These are phyloP conservation scores for Cladophialophora bantiana DNA, from an alignment of 2,329 filamentous ascomycete genomes.

Conservation along the genomic window DNA sequence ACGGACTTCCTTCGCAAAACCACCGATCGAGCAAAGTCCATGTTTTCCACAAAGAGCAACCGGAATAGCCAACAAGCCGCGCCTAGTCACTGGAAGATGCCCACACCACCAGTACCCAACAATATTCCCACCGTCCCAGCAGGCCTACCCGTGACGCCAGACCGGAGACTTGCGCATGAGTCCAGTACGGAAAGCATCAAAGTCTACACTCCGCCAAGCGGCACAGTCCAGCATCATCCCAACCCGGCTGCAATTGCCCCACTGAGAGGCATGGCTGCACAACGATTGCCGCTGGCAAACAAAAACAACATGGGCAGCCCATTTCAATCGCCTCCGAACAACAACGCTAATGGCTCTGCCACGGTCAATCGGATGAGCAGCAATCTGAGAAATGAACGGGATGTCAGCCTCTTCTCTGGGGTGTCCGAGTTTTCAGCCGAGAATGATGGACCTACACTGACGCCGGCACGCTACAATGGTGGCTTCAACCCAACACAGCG, in stretches of 20 bases:
- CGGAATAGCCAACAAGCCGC: constrained; percentile 22
- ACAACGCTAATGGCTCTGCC: constrained; percentile 3
- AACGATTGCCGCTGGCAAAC: constrained; percentile 24
- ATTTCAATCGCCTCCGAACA: constrained; percentile 38
- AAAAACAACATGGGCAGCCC: constrained; percentile 35
- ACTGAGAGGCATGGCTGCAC: constrained; percentile 36
- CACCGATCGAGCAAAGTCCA: constrained; percentile 43
- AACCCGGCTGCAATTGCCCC: constrained; percentile 35
- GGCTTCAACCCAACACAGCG: constrained; percentile 26
- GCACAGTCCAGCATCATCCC: constrained; percentile 38
- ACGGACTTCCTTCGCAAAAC: constrained; percentile 50
- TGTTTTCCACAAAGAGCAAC: constrained; percentile 38
- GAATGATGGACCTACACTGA: constrained; percentile 27
- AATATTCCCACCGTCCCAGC: constrained; percentile 29
- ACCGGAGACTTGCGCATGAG: constrained; percentile 35
- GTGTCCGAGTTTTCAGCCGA: constrained; percentile 22
- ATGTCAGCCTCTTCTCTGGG: constrained; percentile 29
- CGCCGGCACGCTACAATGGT: constrained; percentile 35
- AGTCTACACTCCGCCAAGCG: constrained; percentile 53
- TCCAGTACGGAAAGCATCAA: constrained; percentile 55
- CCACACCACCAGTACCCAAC: constrained; percentile 38
- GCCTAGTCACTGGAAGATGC: constrained; percentile 39
- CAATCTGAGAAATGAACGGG: constrained; percentile 24
- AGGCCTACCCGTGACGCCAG: constrained; percentile 43
- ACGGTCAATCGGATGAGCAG: constrained; percentile 19